These are phyloP conservation scores for Nepenthes gracilis DNA, from an alignment of 148 eudicot genomes.

Conservation along the genomic window DNA sequence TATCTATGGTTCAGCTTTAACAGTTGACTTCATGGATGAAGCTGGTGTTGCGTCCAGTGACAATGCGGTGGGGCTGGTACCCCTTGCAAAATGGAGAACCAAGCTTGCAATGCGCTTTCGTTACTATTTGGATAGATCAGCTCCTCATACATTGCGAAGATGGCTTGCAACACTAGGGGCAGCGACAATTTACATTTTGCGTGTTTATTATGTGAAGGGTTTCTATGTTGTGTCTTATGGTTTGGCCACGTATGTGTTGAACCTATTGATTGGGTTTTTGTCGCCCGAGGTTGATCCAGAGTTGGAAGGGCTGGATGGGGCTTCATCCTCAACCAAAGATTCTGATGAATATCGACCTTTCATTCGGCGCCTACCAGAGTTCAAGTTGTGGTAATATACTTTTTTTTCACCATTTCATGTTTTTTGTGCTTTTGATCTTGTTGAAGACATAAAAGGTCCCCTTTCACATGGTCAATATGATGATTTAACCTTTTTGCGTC, in stretches of 20 bases:
- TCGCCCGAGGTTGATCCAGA: slow-evolving; percentile 80
- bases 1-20: not conserved
- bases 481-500: too few relatives aligned
- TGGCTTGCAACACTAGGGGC: slow-evolving; percentile 57
- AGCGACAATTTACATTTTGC: slow-evolving; percentile 32
- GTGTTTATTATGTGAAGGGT: slow-evolving; percentile 53
- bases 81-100: slow-evolving; percentile 32
- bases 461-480: not conserved
- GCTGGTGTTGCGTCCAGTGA: slow-evolving; percentile 20
- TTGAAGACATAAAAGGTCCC: not conserved
- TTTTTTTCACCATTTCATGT: not conserved
- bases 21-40: slow-evolving; percentile 13
- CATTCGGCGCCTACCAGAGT: slow-evolving; percentile 75
- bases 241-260: slow-evolving; percentile 64
- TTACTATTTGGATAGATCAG: slow-evolving; percentile 48
- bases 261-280: slow-evolving; percentile 72
- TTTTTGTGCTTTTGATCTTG: not conserved
- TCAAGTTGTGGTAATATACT: slow-evolving; percentile 55
- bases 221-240: slow-evolving; percentile 73
- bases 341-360: slow-evolving; percentile 68
- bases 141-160: slow-evolving; percentile 47
- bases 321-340: slow-evolving; percentile 49
- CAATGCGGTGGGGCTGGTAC: slow-evolving; percentile 15
- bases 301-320: slow-evolving; percentile 59
- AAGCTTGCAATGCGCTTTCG: slow-evolving; percentile 37